phyloP scores from a whole-genome alignment of 345 rosid species.

The Citrus unshiu region DNA sequence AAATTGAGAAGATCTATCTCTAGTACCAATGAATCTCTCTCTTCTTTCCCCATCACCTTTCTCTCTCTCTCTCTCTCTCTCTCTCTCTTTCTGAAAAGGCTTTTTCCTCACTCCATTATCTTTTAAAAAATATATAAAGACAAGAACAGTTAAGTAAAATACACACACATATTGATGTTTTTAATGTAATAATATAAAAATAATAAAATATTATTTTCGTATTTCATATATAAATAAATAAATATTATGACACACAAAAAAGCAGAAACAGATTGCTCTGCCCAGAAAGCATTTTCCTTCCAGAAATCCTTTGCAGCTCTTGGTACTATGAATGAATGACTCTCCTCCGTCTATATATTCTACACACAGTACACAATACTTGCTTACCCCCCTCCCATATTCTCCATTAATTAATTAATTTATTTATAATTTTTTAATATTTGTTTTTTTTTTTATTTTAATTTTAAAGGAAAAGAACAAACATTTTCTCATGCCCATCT shows the following conservation, averaged over 20 bases:
- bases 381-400: too few relatives aligned
- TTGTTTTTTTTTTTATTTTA: too few relatives aligned
- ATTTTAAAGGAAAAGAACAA: background rate
- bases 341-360: too few relatives aligned
- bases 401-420: too few relatives aligned
- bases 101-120: slow-evolving; percentile 30
- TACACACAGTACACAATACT: too few relatives aligned
- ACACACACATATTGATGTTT: background rate
- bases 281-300: slow-evolving; percentile 39
- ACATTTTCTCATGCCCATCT: slow-evolving; percentile 7
- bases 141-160: slow-evolving; percentile 14
- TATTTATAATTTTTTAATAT: too few relatives aligned
- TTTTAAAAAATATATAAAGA: slow-evolving; percentile 11
- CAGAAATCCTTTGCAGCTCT: slow-evolving; percentile 47
- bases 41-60: background rate
- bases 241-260: slow-evolving; percentile 11
- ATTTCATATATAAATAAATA: background rate
- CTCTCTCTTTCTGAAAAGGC: slow-evolving; percentile 22
- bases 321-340: background rate
- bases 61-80: slow-evolving; percentile 10
- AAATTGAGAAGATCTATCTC: too few relatives aligned
- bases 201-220: background rate
- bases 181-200: background rate
- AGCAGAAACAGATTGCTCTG: slow-evolving; percentile 23
- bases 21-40: background rate